phyloP scores from a whole-genome alignment of 768 basidiomycete species.

The Chiua virens region DNA sequence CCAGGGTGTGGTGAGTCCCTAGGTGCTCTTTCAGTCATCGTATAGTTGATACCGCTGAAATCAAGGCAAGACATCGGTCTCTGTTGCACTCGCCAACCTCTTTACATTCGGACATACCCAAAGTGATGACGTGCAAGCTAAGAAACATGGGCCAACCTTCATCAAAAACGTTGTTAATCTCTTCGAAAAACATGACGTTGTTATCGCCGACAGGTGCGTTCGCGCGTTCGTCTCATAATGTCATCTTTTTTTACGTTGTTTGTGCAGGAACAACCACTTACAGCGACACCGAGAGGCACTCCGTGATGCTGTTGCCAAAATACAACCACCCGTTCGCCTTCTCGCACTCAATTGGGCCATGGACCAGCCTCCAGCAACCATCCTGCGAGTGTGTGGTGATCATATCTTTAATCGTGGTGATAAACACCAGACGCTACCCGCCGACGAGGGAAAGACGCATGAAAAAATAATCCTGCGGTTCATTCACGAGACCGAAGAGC shows the following conservation, averaged over 20 bases:
- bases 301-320: conserved; percentile 47
- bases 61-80: conserved; percentile 83
- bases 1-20: conserved; percentile 82
- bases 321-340: conserved; percentile 60
- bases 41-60: neutral
- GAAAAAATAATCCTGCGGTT: conserved; percentile 86
- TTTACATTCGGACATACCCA: conserved; percentile 92
- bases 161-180: conserved; percentile 67
- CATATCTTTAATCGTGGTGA: conserved; percentile 75
- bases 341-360: conserved; percentile 81
- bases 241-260: neutral
- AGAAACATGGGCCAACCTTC: conserved; percentile 71
- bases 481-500: conserved; percentile 59
- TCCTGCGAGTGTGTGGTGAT: conserved; percentile 76
- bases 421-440: conserved; percentile 81
- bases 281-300: conserved; percentile 74
- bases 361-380: conserved; percentile 52
- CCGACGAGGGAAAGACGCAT: conserved; percentile 57
- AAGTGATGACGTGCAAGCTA: conserved; percentile 82
- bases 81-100: conserved; percentile 74
- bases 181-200: conserved; percentile 66
- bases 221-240: neutral
- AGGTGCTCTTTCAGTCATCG: neutral
- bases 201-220: conserved; percentile 89
- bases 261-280: conserved; percentile 90